A percentile compares a stretch with the other conserved stretches of the same genome.
Conservation (phyloP, 164 flowering plant species). For the Aristolochia californica region DNA sequence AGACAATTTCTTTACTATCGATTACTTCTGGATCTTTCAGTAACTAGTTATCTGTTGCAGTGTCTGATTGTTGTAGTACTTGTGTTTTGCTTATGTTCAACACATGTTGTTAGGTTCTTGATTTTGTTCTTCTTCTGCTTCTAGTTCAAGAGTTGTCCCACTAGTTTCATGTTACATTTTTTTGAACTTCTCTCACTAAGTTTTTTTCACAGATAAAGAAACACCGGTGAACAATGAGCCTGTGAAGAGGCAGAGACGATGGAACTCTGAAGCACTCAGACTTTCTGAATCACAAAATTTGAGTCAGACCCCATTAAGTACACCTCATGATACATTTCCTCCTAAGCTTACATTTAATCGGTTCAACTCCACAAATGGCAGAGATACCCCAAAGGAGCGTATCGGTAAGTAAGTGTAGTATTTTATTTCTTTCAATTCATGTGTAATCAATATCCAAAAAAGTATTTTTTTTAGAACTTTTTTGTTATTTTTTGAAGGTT, state of each 20-base stretch:
- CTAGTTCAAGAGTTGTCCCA: too few relatives aligned
- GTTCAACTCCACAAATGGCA: constrained; percentile 41
- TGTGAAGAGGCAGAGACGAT: constrained; percentile 68
- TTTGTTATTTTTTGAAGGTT: background rate
- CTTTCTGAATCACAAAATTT: constrained; percentile 35
- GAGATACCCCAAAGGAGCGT: constrained; percentile 67
- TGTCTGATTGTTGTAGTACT: too few relatives aligned
- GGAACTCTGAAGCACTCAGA: constrained; percentile 54
- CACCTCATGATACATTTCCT: constrained; percentile 34
- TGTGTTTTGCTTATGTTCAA: too few relatives aligned
- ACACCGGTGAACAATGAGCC: constrained; percentile 39
- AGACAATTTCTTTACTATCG: too few relatives aligned
- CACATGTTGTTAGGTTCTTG: too few relatives aligned
- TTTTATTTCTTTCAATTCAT: background rate
- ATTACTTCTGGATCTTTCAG: too few relatives aligned
- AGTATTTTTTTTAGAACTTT: too few relatives aligned
- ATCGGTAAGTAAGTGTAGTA: constrained; percentile 72
- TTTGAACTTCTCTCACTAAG: too few relatives aligned
- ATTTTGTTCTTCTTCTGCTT: too few relatives aligned
- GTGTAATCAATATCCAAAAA: background rate
- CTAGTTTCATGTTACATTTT: too few relatives aligned
- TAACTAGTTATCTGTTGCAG: too few relatives aligned
- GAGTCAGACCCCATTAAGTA: constrained; percentile 21
- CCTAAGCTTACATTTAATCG: constrained; percentile 38
- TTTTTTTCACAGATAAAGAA: constrained; percentile 36